Percentiles rank a stretch among this genome's conserved stretches.
These are phyloP conservation scores for Aphanoascus verrucosus DNA, from an alignment of 2,329 filamentous ascomycete genomes.

Conservation along the genomic window DNA sequence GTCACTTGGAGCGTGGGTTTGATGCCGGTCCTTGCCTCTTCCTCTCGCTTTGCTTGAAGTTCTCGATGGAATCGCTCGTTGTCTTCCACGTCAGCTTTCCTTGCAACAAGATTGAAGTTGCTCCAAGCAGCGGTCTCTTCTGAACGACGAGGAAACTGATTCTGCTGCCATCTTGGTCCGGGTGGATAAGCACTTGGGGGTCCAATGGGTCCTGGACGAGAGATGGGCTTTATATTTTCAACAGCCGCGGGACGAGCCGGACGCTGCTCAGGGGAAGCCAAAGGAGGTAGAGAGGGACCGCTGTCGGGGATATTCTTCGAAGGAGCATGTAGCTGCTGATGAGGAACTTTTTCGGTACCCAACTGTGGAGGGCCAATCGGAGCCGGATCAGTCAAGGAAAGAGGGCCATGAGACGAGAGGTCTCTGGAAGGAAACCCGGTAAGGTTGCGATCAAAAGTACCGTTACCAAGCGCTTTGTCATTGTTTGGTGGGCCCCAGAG, in stretches of 20 bases:
- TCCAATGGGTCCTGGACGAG: slow-evolving; percentile 38
- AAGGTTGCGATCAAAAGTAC: slow-evolving; percentile 49
- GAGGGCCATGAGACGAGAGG: slow-evolving; percentile 31
- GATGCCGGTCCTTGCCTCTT: slow-evolving; percentile 25
- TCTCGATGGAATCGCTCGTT: slow-evolving; percentile 33
- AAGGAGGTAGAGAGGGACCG: slow-evolving; percentile 24
- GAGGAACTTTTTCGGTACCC: slow-evolving; percentile 15
- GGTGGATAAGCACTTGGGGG: slow-evolving; percentile 32
- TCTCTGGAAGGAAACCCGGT: slow-evolving; percentile 40
- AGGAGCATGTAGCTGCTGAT: slow-evolving; percentile 25
- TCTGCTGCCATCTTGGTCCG: slow-evolving; percentile 22
- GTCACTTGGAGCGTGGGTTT: slow-evolving; percentile 26
- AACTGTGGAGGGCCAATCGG: slow-evolving; percentile 25
- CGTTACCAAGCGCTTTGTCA: slow-evolving; percentile 52
- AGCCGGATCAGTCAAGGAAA: slow-evolving; percentile 31
- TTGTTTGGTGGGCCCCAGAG: slow-evolving; percentile 50
- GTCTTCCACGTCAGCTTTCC: slow-evolving; percentile 33
- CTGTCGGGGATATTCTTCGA: slow-evolving; percentile 27
- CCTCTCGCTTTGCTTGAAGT: slow-evolving; percentile 30
- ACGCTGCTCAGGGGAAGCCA: slow-evolving; percentile 33
- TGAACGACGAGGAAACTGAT: slow-evolving; percentile 22
- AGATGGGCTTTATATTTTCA: slow-evolving; percentile 32
- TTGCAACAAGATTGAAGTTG: slow-evolving; percentile 34
- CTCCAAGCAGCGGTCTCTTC: slow-evolving; percentile 33
- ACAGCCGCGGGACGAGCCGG: slow-evolving; percentile 27